These are phyloP conservation scores for Leishmania braziliensis DNA, from an alignment of 208 protist species.

Conservation along the genomic window DNA sequence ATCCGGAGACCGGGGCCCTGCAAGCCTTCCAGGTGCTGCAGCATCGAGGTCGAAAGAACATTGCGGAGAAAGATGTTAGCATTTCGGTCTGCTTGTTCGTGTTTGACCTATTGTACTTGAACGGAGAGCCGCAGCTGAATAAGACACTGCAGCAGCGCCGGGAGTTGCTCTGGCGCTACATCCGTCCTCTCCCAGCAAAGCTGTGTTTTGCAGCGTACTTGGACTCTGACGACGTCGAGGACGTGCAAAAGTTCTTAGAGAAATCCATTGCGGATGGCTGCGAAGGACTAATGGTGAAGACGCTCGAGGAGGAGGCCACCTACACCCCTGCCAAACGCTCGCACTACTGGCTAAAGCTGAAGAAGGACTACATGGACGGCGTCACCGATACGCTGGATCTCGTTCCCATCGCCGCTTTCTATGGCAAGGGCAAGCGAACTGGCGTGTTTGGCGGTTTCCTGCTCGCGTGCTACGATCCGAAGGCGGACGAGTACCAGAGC, in stretches of 20 bases:
- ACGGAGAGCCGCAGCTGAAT: constrained; percentile 92
- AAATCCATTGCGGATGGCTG: constrained; percentile 90
- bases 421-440: constrained; percentile 98
- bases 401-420: constrained; percentile 98
- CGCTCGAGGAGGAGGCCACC: constrained; percentile 88
- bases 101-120: constrained; percentile 99
- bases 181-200: constrained; percentile 73
- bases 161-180: constrained; percentile 60
- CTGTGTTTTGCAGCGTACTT: constrained; percentile 90
- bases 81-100: constrained; percentile 98
- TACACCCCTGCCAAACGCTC: constrained; percentile 98
- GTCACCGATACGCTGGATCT: constrained; percentile 98
- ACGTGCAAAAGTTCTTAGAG: constrained; percentile 96
- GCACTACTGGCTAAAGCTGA: constrained; percentile 98
- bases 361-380: constrained; percentile 99
- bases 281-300: constrained; percentile 99
- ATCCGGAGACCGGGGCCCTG: constrained; percentile 88
- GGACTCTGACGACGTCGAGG: constrained; percentile 91
- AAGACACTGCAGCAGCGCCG: constrained; percentile 88
- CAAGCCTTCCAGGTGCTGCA: constrained; percentile 96
- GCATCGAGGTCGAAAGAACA: constrained; percentile 92
- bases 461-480: constrained; percentile 97
- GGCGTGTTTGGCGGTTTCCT: constrained; percentile 98
- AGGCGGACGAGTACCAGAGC: constrained; percentile 97
- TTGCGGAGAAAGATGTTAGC: constrained; percentile 89